Evolutionary conservation across 306 rosid genomes (phyloP), one percentile per base, ranked within the genome.

Genomic region (Lathyrus tuberosus): DNA sequence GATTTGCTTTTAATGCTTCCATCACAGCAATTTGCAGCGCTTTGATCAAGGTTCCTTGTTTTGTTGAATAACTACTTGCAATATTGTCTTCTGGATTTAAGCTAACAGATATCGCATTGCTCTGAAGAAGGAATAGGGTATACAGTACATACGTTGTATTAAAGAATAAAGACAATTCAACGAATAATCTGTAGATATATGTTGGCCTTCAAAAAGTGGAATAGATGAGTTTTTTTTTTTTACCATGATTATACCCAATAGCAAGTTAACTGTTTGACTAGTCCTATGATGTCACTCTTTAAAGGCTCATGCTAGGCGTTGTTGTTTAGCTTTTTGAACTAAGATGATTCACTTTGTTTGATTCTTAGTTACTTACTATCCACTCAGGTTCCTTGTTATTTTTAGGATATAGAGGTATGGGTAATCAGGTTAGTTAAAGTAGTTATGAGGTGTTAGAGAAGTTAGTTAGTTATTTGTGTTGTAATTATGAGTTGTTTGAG

Each of bases 351-450:
- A 8, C 38, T 5, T 10, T 56, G 10, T 56, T 56, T 26, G 7
- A 51, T 8, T 9, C 57, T 7, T 17, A 12, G 11, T 24, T 54
- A 4, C 33, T 53, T 22, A 53, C 11, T 24, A 54, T 53, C 20
- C 14, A 67, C 63, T 42, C 62, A 62, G 5, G 51, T 16, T 62
- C 46, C 17, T 28, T 52, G 38, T 33, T 35, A 35, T 35, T 35
- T 10, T 35, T 35, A 35, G 40, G 40, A 6, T 35, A 35, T 35
- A 35, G 40, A 35, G 10, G 7, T 35, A 35, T 35, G 40, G 40
- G 2, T 35, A 35, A 35, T 35, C 10, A 35, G 40, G 40, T 35
- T 35, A 6, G 40, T 35, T 35, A 35, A 6, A 35, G 40, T 7
- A 35, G 1, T 35, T 35, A 35, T 8, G 10, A 35, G 40, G 10